Evolutionary conservation across 1,284 basidiomycete species (phyloP).

Genomic region (Caloboletus firmus): DNA sequence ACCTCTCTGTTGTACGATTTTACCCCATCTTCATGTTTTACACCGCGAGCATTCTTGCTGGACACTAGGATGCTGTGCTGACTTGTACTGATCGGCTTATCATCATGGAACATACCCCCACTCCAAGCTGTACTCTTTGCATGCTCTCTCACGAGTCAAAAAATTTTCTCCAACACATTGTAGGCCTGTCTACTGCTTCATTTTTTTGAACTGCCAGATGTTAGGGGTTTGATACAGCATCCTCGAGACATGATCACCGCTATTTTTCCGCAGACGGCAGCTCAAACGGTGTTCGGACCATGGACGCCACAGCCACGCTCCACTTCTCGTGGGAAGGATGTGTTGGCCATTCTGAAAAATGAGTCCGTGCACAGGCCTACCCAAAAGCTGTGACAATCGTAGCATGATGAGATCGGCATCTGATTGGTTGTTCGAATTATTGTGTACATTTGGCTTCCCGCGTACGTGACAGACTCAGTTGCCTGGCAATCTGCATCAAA

Average conservation of each 20-base stretch:
- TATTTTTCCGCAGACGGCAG: neutral
- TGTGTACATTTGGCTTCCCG: slow-evolving; percentile 6
- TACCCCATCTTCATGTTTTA: slow-evolving; percentile 16
- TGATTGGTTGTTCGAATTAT: neutral
- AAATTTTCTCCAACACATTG: too few relatives aligned
- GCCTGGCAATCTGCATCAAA: slow-evolving; percentile 30
- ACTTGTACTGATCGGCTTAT: slow-evolving; percentile 18
- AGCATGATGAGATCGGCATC: slow-evolving; percentile 11
- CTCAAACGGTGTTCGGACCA: slow-evolving; percentile 2
- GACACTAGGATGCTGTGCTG: slow-evolving; percentile 18
- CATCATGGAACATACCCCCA: slow-evolving; percentile 25
- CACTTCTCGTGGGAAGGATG: slow-evolving; percentile 21
- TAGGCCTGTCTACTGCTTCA: too few relatives aligned
- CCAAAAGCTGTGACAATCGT: slow-evolving; percentile 15
- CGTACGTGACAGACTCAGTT: slow-evolving; percentile 23
- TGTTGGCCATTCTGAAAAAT: neutral
- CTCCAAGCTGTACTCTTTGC: slow-evolving; percentile 26
- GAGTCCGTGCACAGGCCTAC: slow-evolving; percentile 8
- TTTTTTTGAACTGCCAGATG: neutral
- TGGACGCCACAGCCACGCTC: slow-evolving; percentile 18
- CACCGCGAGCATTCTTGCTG: slow-evolving; percentile 20
- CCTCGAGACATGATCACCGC: neutral
- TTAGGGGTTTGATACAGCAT: slow-evolving; percentile 10
- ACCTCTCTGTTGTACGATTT: slow-evolving; percentile 10
- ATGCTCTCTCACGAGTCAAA: slow-evolving; percentile 2